Conservation (phyloP, 2,329 filamentous ascomycete species). For the Fusarium sulawesiense region DNA sequence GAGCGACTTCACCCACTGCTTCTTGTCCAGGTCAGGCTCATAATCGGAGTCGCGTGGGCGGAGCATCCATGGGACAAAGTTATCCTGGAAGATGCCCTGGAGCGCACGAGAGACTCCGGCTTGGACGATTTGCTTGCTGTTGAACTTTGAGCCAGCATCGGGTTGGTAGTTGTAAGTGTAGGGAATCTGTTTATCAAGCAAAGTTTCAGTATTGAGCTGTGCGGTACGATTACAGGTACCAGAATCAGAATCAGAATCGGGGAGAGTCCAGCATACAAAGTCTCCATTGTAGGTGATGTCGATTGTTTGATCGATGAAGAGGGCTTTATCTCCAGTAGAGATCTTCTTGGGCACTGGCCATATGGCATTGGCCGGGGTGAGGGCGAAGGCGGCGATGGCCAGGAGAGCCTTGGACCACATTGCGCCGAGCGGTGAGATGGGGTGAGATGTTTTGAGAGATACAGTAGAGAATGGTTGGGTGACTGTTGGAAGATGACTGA, state of each 20-base stretch:
- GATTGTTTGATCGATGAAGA: conserved; percentile 66
- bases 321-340: conserved; percentile 62
- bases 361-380: conserved; percentile 61
- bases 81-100: conserved; percentile 72
- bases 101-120: conserved; percentile 69
- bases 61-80: conserved; percentile 83
- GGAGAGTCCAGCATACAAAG: conserved; percentile 62
- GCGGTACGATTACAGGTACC: conserved; percentile 36
- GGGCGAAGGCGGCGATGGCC: conserved; percentile 54
- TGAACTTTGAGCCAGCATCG: conserved; percentile 53
- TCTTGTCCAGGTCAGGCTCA: conserved; percentile 65
- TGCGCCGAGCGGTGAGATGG: not conserved
- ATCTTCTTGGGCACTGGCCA: conserved; percentile 68
- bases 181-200: conserved; percentile 57
- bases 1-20: conserved; percentile 68
- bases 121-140: conserved; percentile 65
- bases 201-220: conserved; percentile 49
- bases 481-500: not conserved
- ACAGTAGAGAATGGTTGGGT: not conserved
- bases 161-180: conserved; percentile 61
- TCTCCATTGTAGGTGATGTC: conserved; percentile 69
- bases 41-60: conserved; percentile 71
- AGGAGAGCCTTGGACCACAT: conserved; percentile 51
- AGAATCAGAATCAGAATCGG: conserved; percentile 41
- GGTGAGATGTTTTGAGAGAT: not conserved